Evolutionary conservation across 495 filamentous ascomycete species (phyloP).

Genomic region (Aspergillus carlsbadensis): DNA sequence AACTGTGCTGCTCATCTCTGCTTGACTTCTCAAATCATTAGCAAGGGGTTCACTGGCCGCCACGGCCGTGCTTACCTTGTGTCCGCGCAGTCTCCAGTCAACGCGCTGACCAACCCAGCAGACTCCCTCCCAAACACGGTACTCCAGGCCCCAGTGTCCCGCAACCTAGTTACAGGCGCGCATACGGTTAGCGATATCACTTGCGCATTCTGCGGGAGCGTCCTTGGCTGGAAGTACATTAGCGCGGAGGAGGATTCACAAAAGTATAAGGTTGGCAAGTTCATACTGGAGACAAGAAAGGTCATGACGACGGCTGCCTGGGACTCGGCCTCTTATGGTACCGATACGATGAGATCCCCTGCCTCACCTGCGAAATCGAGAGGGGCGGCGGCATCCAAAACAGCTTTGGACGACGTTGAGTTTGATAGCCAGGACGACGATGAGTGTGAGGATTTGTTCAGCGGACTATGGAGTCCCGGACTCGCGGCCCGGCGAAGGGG

Average conservation of each 20-base stretch:
- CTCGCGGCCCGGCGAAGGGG: slow-evolving; percentile 62
- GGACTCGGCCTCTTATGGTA: slow-evolving; percentile 50
- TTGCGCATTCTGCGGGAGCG: slow-evolving; percentile 61
- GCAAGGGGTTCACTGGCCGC: slow-evolving; percentile 91
- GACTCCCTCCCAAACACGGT: slow-evolving; percentile 52
- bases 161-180: slow-evolving; percentile 75
- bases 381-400: neutral
- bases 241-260: slow-evolving; percentile 78
- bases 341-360: neutral
- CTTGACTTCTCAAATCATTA: slow-evolving; percentile 75
- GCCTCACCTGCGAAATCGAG: neutral
- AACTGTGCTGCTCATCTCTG: slow-evolving; percentile 74
- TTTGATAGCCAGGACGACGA: slow-evolving; percentile 94
- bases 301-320: slow-evolving; percentile 65
- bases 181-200: slow-evolving; percentile 61
- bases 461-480: slow-evolving; percentile 77
- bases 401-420: slow-evolving; percentile 47
- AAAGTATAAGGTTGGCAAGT: slow-evolving; percentile 92
- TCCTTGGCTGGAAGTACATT: slow-evolving; percentile 93
- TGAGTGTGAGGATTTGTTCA: slow-evolving; percentile 92
- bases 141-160: slow-evolving; percentile 60
- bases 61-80: slow-evolving; percentile 92
- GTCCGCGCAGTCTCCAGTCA: slow-evolving; percentile 39
- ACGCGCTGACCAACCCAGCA: slow-evolving; percentile 33
- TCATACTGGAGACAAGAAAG: slow-evolving; percentile 85